A percentile compares a stretch with the other conserved stretches of the same genome.
Evolutionary conservation across 1,284 basidiomycete genomes (phyloP).

Genomic region (Wolfiporia cocos): DNA sequence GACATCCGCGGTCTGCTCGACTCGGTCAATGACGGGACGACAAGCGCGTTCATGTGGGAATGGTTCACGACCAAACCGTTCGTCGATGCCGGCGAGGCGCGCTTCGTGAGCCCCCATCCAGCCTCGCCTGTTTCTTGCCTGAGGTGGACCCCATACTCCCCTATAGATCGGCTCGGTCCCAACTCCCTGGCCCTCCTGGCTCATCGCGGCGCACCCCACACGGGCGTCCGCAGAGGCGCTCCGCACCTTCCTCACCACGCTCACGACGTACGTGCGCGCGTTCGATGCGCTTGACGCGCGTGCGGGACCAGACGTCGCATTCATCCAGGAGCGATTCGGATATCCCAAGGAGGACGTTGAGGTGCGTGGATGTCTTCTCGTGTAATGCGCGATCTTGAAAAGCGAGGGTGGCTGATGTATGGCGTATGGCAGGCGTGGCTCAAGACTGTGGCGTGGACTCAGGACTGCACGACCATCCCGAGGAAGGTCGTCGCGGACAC

Average conservation of each 20-base stretch:
- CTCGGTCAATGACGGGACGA: constrained; percentile 84
- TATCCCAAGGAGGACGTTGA: constrained; percentile 78
- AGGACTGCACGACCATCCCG: constrained; percentile 59
- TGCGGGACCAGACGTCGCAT: constrained; percentile 60
- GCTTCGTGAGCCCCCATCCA: constrained; percentile 51
- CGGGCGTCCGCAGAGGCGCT: constrained; percentile 49
- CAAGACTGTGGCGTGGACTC: constrained; percentile 70
- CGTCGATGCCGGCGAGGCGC: constrained; percentile 75
- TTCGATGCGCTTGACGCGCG: constrained; percentile 68
- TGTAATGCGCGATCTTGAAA: background rate
- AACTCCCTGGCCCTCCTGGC: constrained; percentile 97
- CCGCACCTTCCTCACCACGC: constrained; percentile 53
- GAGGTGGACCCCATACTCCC: background rate
- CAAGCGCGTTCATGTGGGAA: constrained; percentile 91
- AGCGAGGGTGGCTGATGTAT: background rate
- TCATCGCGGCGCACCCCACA: constrained; percentile 79
- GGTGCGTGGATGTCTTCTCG: constrained; percentile 30
- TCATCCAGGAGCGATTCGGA: constrained; percentile 73
- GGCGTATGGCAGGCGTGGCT: constrained; percentile 62
- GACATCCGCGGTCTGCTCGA: constrained; percentile 86
- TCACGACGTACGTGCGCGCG: constrained; percentile 58
- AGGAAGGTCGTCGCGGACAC: constrained; percentile 63
- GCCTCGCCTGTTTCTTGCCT: background rate
- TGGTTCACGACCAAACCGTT: constrained; percentile 98
- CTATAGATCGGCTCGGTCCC: constrained; percentile 77